phyloP scores from a whole-genome alignment of 2,329 filamentous ascomycete genomes.

The Aspergillaceae sp. region DNA sequence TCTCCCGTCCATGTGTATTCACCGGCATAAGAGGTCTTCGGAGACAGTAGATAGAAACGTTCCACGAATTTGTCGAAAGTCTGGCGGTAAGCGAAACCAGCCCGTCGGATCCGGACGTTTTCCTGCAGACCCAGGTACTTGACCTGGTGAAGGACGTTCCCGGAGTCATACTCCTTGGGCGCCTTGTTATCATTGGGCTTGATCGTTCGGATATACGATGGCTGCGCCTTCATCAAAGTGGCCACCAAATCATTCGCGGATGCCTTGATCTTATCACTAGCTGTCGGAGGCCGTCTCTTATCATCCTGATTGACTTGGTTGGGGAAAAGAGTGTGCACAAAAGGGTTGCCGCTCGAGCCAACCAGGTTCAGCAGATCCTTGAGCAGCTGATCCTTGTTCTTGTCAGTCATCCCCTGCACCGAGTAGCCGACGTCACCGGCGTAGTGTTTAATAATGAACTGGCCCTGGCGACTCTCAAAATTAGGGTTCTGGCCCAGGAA shows the following conservation, averaged over 20 bases:
- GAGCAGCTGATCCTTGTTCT: constrained; percentile 95
- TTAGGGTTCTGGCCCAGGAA: constrained; percentile 81
- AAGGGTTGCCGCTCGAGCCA: constrained; percentile 71
- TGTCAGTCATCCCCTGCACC: constrained; percentile 95
- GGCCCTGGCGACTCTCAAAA: constrained; percentile 83
- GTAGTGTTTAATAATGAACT: constrained; percentile 98
- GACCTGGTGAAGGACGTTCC: constrained; percentile 94
- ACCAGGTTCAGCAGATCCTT: constrained; percentile 90
- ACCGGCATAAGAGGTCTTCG: constrained; percentile 89
- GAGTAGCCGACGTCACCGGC: constrained; percentile 93
- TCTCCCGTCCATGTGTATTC: constrained; percentile 95
- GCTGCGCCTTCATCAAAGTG: constrained; percentile 93
- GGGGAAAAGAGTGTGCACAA: constrained; percentile 83
- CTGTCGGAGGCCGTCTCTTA: constrained; percentile 83
- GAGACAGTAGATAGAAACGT: constrained; percentile 89
- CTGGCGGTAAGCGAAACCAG: constrained; percentile 93
- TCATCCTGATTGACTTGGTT: constrained; percentile 93
- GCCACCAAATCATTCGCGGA: constrained; percentile 93
- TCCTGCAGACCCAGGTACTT: constrained; percentile 99
- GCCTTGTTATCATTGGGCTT: constrained; percentile 99
- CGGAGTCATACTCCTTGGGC: constrained; percentile 78
- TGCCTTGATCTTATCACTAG: constrained; percentile 89
- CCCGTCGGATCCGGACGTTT: constrained; percentile 93
- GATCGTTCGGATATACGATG: constrained; percentile 97
- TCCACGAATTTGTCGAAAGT: constrained; percentile 98